A percentile compares a stretch with the other conserved stretches of the same genome.
phyloP scores from a whole-genome alignment of 179 eudicot species.

The Amaranthus tricolor region DNA sequence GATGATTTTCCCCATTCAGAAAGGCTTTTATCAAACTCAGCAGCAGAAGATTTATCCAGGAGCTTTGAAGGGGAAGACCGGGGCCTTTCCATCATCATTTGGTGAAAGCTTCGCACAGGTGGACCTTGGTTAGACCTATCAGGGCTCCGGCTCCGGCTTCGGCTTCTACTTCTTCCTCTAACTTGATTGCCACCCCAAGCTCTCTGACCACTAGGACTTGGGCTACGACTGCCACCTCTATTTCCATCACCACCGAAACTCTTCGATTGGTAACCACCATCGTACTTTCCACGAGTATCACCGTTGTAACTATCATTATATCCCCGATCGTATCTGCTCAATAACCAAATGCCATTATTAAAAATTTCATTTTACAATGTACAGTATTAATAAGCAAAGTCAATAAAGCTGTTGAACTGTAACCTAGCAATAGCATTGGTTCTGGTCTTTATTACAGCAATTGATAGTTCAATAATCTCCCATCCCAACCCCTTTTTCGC shows the following conservation, averaged over 20 bases:
- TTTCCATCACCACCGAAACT: conserved; percentile 6
- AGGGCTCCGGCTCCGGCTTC: conserved; percentile 54
- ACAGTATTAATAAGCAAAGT: background rate
- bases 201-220: conserved; percentile 38
- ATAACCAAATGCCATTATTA: background rate
- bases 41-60: conserved; percentile 6
- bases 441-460: background rate
- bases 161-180: conserved; percentile 35
- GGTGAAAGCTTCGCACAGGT: conserved; percentile 47
- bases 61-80: conserved; percentile 22
- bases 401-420: too few relatives aligned
- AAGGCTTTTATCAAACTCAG: background rate
- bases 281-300: conserved; percentile 36
- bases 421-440: background rate
- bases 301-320: conserved; percentile 28
- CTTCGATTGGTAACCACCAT: conserved; percentile 39
- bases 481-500: background rate
- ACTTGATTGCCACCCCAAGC: conserved; percentile 33
- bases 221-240: conserved; percentile 36
- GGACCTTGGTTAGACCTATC: conserved; percentile 31
- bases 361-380: background rate
- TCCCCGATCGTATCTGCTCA: conserved; percentile 26
- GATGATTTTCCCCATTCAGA: conserved; percentile 7
- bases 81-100: conserved; percentile 52
- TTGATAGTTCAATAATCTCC: background rate